A percentile compares a stretch with the other conserved stretches of the same genome.
Conservation (phyloP, 306 rosid species). For the Gastrolobium bilobum region DNA sequence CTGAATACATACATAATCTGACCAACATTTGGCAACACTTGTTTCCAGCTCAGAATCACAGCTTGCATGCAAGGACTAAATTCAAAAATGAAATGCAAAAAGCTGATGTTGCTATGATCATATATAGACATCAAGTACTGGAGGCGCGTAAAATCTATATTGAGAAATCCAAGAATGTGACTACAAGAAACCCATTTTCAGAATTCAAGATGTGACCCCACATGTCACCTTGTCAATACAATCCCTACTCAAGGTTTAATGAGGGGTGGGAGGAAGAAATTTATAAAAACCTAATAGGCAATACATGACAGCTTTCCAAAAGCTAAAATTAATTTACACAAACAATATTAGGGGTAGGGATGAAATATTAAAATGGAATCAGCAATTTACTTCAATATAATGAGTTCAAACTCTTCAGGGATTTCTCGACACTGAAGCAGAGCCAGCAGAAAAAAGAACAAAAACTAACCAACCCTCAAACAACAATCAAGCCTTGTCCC, state of each 20-base stretch:
- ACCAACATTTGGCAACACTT: neutral
- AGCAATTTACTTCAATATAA: neutral
- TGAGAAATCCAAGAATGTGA: neutral
- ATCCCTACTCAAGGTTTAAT: neutral
- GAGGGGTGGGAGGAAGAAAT: neutral
- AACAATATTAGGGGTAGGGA: neutral
- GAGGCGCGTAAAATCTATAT: neutral
- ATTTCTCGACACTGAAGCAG: constrained; percentile 29
- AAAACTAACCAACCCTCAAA: neutral
- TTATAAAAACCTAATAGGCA: neutral
- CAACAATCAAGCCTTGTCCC: neutral
- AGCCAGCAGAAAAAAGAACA: constrained; percentile 16
- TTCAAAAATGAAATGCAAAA: neutral
- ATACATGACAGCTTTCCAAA: constrained; percentile 2
- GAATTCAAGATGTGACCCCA: neutral
- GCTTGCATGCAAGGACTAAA: neutral
- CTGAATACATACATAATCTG: neutral
- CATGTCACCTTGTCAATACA: neutral
- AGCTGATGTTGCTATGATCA: neutral
- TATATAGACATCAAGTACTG: neutral
- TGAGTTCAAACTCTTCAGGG: neutral
- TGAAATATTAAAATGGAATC: neutral
- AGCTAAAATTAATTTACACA: neutral
- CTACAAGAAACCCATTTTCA: constrained; percentile 1
- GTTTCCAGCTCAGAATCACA: neutral